Percentiles rank a stretch among this genome's conserved stretches.
phyloP scores from a whole-genome alignment of 768 basidiomycete genomes.

The Trametes maxima region DNA sequence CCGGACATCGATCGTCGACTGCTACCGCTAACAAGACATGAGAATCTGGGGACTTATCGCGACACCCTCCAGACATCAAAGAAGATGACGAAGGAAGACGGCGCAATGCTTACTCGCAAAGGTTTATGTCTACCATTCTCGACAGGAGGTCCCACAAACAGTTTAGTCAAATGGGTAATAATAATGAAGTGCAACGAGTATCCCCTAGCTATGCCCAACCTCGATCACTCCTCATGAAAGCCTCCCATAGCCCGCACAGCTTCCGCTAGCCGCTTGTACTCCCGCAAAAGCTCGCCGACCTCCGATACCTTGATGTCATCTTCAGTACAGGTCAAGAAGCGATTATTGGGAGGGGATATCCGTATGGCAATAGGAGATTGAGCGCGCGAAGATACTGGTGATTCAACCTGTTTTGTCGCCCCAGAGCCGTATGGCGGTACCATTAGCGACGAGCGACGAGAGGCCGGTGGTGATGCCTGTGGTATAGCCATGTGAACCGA shows the following conservation, averaged over 20 bases:
- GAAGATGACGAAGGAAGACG: no score
- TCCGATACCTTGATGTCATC: slow-evolving; percentile 84
- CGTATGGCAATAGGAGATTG: slow-evolving; percentile 44
- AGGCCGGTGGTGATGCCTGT: slow-evolving; percentile 41
- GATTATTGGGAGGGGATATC: slow-evolving; percentile 62
- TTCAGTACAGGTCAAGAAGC: slow-evolving; percentile 71
- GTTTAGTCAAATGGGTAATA: no score
- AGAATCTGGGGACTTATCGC: no score
- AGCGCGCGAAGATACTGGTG: slow-evolving; percentile 42
- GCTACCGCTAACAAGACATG: no score
- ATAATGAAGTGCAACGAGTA: background rate
- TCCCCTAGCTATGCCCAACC: background rate
- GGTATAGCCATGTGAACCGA: background rate
- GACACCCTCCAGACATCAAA: no score
- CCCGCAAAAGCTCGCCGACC: slow-evolving; percentile 74
- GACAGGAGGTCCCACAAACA: no score
- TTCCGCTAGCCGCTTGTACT: slow-evolving; percentile 81
- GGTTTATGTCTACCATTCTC: no score
- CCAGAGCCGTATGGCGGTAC: slow-evolving; percentile 28
- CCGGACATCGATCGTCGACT: no score
- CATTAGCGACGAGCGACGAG: slow-evolving; percentile 45
- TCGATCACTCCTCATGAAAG: slow-evolving; percentile 41
- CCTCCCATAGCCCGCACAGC: slow-evolving; percentile 62
- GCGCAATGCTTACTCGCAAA: no score
- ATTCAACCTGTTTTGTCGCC: slow-evolving; percentile 39